These are phyloP conservation scores for Lasiodiplodia gonubiensis DNA, from an alignment of 2,329 filamentous ascomycete genomes.

Conservation along the genomic window DNA sequence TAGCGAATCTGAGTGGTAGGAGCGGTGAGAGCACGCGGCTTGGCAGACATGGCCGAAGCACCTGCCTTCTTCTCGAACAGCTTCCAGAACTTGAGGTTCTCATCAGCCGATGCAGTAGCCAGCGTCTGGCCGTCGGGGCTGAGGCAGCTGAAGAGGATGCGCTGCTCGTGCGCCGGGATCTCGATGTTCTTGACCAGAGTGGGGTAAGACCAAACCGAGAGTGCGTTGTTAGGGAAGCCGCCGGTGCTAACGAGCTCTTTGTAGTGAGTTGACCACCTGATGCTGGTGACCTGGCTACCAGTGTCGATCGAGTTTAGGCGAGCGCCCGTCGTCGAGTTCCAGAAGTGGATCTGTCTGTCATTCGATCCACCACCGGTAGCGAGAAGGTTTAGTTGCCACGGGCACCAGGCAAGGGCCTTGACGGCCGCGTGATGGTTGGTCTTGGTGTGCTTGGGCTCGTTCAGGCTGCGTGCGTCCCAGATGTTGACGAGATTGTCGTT, in stretches of 20 bases:
- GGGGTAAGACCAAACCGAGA: slow-evolving; percentile 99
- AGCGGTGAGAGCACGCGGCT: slow-evolving; percentile 22
- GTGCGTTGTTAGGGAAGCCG: slow-evolving; percentile 98
- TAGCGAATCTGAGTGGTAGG: slow-evolving; percentile 29
- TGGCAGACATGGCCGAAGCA: slow-evolving; percentile 15
- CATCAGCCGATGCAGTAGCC: slow-evolving; percentile 92
- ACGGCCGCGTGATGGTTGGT: slow-evolving; percentile 99
- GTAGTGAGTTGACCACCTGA: slow-evolving; percentile 96
- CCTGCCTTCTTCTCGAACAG: slow-evolving; percentile 98
- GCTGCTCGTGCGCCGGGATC: slow-evolving; percentile 95
- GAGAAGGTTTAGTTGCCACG: slow-evolving; percentile 96
- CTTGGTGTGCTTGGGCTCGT: slow-evolving; percentile 98
- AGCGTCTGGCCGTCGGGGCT: slow-evolving; percentile 98
- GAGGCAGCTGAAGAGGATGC: slow-evolving; percentile 94
- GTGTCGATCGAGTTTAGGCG: slow-evolving; percentile 99
- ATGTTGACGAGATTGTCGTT: slow-evolving; percentile 99
- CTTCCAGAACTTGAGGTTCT: slow-evolving; percentile 99
- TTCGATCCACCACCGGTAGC: slow-evolving; percentile 96
- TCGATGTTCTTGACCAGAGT: slow-evolving; percentile 96
- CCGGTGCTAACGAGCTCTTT: slow-evolving; percentile 97
- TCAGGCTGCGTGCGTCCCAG: slow-evolving; percentile 94
- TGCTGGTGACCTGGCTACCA: slow-evolving; percentile 93
- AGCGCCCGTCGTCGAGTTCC: slow-evolving; percentile 97
- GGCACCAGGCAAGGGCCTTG: slow-evolving; percentile 98
- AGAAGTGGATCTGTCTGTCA: slow-evolving; percentile 99